phyloP scores from a whole-genome alignment of 305 asterid species.

The Solanum hybrid region DNA sequence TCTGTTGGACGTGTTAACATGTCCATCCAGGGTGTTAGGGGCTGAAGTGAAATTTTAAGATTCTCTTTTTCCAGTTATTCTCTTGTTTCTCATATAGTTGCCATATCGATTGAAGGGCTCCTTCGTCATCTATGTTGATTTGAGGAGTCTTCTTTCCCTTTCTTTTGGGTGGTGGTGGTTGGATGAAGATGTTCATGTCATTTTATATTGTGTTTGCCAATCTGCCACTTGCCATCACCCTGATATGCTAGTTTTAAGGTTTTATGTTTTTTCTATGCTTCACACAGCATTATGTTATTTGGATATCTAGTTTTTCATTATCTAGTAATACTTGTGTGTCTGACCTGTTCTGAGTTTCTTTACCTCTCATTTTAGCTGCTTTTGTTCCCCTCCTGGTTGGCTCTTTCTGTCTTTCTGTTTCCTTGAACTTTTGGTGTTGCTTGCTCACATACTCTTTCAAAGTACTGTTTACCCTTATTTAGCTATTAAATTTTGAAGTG shows the following conservation, averaged over 20 bases:
- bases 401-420: neutral
- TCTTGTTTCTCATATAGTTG: neutral
- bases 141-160: neutral
- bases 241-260: neutral
- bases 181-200: neutral
- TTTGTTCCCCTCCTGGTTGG: neutral
- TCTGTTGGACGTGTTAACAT: conserved; percentile 7
- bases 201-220: neutral
- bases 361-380: neutral
- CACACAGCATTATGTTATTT: neutral
- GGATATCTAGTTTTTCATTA: neutral
- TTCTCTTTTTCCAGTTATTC: neutral
- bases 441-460: neutral
- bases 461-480: neutral
- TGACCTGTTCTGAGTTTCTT: neutral
- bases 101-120: neutral
- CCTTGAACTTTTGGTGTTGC: neutral
- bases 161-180: neutral
- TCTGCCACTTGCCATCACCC: neutral
- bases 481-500: neutral
- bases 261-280: neutral
- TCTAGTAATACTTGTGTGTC: neutral
- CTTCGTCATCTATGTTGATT: neutral
- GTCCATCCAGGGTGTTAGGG: neutral
- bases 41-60: neutral